A percentile compares a stretch with the other conserved stretches of the same genome.
phyloP scores from a whole-genome alignment of 2,329 filamentous ascomycete genomes.

The Exophiala sp. region DNA sequence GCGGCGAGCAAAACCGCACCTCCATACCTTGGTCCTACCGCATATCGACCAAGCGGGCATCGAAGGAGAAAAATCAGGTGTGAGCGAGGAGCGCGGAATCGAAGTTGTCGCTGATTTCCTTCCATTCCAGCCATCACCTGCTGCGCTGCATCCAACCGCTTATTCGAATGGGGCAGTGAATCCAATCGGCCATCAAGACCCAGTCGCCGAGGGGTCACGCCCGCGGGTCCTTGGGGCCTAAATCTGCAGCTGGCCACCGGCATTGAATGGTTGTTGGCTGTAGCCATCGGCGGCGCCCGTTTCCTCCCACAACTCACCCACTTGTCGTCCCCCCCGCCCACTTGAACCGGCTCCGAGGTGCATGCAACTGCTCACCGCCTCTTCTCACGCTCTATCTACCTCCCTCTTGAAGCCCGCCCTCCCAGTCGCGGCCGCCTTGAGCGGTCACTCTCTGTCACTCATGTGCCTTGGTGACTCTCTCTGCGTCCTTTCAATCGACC shows the following conservation, averaged over 20 bases:
- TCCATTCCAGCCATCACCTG: not conserved
- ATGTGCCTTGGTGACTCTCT: slow-evolving; percentile 17
- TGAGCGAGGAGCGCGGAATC: not conserved
- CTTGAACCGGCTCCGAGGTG: slow-evolving; percentile 21
- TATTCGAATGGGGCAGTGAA: not conserved
- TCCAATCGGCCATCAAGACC: slow-evolving; percentile 1
- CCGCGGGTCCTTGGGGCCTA: not conserved
- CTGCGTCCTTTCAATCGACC: slow-evolving; percentile 16
- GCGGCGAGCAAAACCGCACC: not conserved
- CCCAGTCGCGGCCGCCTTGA: slow-evolving; percentile 18
- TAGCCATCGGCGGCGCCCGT: slow-evolving; percentile 7
- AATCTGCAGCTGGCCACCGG: slow-evolving; percentile 11
- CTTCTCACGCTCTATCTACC: slow-evolving; percentile 17
- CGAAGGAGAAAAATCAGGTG: not conserved
- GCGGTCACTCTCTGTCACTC: slow-evolving; percentile 26
- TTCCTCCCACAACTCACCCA: slow-evolving; percentile 7
- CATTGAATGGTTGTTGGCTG: not conserved
- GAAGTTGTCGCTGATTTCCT: not conserved
- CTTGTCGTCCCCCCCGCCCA: slow-evolving; percentile 17
- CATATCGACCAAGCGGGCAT: not conserved
- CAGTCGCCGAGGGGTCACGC: slow-evolving; percentile 5
- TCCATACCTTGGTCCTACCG: no score
- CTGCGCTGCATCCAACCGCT: not conserved
- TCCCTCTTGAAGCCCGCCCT: slow-evolving; percentile 21
- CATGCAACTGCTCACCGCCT: slow-evolving; percentile 25